Evolutionary conservation across 75 land plant genomes (phyloP).

Genomic region (Isoetes taiwanensis): DNA sequence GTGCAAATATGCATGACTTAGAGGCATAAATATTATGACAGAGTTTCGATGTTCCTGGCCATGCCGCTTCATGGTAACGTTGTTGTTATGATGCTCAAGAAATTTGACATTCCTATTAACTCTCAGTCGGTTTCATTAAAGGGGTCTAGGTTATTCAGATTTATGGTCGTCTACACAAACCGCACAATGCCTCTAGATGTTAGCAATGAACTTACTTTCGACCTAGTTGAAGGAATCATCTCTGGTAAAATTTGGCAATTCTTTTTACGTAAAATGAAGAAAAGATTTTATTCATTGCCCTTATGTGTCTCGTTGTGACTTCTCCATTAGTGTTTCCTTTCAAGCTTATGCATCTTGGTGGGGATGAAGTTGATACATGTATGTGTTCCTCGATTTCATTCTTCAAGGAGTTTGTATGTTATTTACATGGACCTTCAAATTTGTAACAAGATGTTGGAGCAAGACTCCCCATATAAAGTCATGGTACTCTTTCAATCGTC

Average conservation of each 20-base stretch:
- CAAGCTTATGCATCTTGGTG: slow-evolving; percentile 5
- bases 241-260: neutral
- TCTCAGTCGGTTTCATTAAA: too few relatives aligned
- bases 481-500: neutral
- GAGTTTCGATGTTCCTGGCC: slow-evolving; percentile 6
- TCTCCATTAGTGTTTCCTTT: neutral
- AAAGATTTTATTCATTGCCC: too few relatives aligned
- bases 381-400: neutral
- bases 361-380: slow-evolving; percentile 6
- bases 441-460: neutral
- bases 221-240: neutral
- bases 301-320: neutral
- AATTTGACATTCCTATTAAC: neutral
- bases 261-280: neutral
- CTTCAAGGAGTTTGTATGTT: neutral
- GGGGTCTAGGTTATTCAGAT: slow-evolving; percentile 1
- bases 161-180: neutral
- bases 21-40: slow-evolving; percentile 2
- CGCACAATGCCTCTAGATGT: slow-evolving; percentile 3
- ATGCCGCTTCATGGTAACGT: neutral
- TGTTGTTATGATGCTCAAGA: neutral
- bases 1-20: neutral
- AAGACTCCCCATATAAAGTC: neutral
- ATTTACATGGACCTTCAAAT: neutral
- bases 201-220: neutral